Base-by-base conservation (phyloP, 257 asterid species). In the Perilla frutescens region DNA sequence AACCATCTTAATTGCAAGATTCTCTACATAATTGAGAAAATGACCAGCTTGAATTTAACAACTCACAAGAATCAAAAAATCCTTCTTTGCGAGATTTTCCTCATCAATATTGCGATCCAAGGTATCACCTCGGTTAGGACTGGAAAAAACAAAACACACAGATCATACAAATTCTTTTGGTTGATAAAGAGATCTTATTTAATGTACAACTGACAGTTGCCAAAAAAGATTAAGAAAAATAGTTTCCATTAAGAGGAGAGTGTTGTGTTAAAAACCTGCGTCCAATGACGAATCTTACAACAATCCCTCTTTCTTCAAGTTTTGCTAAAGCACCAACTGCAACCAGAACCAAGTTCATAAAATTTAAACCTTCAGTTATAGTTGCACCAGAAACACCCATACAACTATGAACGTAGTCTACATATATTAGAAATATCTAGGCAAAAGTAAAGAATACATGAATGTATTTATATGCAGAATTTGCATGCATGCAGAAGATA, bases 101-200 rank as follows among this genome's bases (percentile, higher is more conserved):
- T 83, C 90, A 62, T 91, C 94, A 76, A 91, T 89, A 75, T 76
- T 81, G 78, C 91, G 96, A 83, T 93, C 98, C 93, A 93, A 86
- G 91, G 90, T 91, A 83, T 93, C 97, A 72, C 98, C 98, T 14
- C 93, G 89, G 51, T 91, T 93, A 77, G 97, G 88, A 80, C 98
- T 91, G 90, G 79, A 85, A 84, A 73, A 67, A 76, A 53, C 32
- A 53, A 82, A 82, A 64, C 61, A 56, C 61, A 60, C 64, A 12
- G 64, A 74, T 44, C 76, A 49, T 34, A 31, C 54, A 41, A 36
- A 71, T 66, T 65, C 68, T 65, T 51, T 67, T 60, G 76, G 50
- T 67, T 53, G 63, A 70, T 62, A 20, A 76, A 76, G 65, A 39
- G 64, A 37, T 50, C 32, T 10, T 72, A 71, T 67, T 70, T 41